A percentile compares a stretch with the other conserved stretches of the same genome.
These are phyloP conservation scores for Durotheca rogersii DNA, from an alignment of 495 filamentous ascomycete genomes.

Conservation along the genomic window DNA sequence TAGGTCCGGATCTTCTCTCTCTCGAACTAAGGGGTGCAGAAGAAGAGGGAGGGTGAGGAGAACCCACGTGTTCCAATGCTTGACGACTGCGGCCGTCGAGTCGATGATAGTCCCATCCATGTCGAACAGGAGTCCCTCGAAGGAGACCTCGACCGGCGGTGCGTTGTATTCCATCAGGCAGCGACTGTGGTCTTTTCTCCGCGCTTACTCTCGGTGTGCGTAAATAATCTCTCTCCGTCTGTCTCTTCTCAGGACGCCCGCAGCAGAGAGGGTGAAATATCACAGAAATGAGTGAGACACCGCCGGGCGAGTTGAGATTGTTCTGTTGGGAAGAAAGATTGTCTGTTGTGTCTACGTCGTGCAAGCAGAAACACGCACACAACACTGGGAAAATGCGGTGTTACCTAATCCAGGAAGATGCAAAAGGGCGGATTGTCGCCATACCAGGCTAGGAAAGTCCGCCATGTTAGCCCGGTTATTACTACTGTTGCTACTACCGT, in stretches of 20 bases:
- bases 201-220: no score
- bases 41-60: not conserved
- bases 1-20: not conserved
- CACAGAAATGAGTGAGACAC: no score
- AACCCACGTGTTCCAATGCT: conserved; percentile 84
- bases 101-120: conserved; percentile 88
- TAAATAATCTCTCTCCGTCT: no score
- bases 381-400: no score
- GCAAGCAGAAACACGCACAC: no score
- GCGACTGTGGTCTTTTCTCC: not conserved
- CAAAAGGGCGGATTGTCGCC: no score
- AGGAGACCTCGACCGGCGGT: conserved; percentile 59
- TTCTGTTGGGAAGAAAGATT: no score
- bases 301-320: no score
- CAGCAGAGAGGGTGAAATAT: no score
- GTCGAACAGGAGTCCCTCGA: conserved; percentile 84
- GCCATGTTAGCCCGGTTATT: conserved; percentile 1
- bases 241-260: no score
- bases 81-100: conserved; percentile 79
- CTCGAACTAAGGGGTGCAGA: not conserved
- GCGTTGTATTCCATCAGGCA: conserved; percentile 54
- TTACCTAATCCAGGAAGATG: not conserved
- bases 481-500: no score
- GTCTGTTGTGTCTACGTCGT: no score
- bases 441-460: conserved; percentile 34